These are phyloP conservation scores for Entomortierella chlamydospora DNA, from an alignment of 192 early-diverging fungal species.

Conservation along the genomic window DNA sequence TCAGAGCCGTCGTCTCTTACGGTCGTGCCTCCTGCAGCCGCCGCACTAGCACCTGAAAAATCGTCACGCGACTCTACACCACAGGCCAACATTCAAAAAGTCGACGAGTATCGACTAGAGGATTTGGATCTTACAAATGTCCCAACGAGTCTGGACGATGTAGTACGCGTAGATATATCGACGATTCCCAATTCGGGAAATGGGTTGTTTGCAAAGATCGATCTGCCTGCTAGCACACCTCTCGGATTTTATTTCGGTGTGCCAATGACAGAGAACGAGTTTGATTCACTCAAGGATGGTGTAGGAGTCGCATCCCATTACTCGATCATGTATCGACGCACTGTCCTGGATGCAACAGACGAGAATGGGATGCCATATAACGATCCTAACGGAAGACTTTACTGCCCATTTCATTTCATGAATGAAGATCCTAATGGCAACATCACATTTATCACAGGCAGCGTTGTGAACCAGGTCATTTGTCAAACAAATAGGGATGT, in stretches of 20 bases:
- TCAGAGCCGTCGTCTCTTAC: conserved; percentile 6
- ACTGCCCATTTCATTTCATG: conserved; percentile 96
- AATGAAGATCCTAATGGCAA: conserved; percentile 74
- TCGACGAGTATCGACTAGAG: conserved; percentile 56
- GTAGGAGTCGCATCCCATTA: conserved; percentile 88
- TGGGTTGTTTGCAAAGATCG: conserved; percentile 79
- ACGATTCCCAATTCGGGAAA: conserved; percentile 80
- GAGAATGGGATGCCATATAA: conserved; percentile 81
- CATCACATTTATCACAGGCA: conserved; percentile 84
- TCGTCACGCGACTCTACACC: not conserved
- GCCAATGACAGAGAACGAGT: conserved; percentile 97
- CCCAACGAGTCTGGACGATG: conserved; percentile 68
- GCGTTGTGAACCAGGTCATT: conserved; percentile 89
- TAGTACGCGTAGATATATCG: conserved; percentile 73
- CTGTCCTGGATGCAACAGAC: conserved; percentile 92
- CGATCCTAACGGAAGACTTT: conserved; percentile 69
- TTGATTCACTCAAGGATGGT: conserved; percentile 87
- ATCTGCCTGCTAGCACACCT: conserved; percentile 79
- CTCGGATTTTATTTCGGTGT: conserved; percentile 97
- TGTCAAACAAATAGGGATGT: conserved; percentile 82
- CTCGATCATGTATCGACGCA: conserved; percentile 92
- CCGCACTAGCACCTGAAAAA: not conserved
- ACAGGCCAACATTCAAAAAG: conserved; percentile 9
- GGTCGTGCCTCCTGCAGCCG: not conserved
- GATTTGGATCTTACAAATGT: conserved; percentile 67